These are phyloP conservation scores for Coffea eugenioides DNA, from an alignment of 257 asterid species.

Conservation along the genomic window DNA sequence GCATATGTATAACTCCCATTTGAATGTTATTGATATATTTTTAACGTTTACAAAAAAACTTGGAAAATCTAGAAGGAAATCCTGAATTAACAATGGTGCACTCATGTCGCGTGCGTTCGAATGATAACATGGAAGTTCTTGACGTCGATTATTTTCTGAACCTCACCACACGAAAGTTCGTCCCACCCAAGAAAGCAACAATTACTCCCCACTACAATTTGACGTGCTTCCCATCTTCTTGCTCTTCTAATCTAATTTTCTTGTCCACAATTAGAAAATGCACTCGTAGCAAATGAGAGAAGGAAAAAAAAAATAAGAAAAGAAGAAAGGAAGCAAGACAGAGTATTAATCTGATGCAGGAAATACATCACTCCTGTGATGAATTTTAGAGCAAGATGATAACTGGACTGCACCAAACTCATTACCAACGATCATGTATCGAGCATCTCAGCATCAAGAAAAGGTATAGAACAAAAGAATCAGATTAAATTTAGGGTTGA, in stretches of 20 bases:
- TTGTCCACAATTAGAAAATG: neutral
- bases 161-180: neutral
- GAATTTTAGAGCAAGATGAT: neutral
- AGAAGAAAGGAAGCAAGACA: neutral
- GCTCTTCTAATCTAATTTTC: neutral
- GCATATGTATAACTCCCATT: too few species aligned
- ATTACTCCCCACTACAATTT: neutral
- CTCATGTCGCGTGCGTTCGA: conserved; percentile 5
- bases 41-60: neutral
- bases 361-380: too few species aligned
- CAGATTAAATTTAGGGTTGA: neutral
- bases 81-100: neutral
- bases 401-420: neutral
- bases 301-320: too few species aligned
- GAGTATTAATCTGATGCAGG: neutral
- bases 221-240: conserved; percentile 1
- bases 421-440: neutral
- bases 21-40: too few species aligned
- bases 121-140: neutral
- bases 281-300: neutral
- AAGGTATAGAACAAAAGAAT: neutral
- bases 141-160: neutral
- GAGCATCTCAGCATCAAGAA: neutral
- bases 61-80: neutral
- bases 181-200: neutral